These are phyloP conservation scores for Brassica carinata DNA, from an alignment of 345 rosid genomes.

Conservation along the genomic window DNA sequence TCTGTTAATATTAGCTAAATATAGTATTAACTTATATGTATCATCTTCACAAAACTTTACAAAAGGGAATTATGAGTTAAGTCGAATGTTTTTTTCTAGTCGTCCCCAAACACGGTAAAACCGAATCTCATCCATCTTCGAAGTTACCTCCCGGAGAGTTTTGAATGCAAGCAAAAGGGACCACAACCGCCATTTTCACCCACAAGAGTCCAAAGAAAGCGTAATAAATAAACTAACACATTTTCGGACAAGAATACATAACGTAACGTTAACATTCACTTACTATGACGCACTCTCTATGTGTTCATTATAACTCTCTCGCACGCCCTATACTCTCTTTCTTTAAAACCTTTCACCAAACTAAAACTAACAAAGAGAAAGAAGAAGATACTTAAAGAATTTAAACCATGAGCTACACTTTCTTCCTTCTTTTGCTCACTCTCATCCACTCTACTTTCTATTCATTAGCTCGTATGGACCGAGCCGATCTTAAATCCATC, in stretches of 20 bases:
- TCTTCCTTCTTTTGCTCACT: constrained; percentile 27
- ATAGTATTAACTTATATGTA: too few species aligned
- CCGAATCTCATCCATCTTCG: not conserved
- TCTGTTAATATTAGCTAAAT: too few species aligned
- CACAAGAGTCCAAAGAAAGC: constrained; percentile 29
- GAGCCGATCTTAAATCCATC: constrained; percentile 51
- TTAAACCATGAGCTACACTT: constrained; percentile 27
- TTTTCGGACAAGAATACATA: constrained; percentile 35
- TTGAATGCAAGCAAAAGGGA: constrained; percentile 16
- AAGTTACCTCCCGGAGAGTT: not conserved
- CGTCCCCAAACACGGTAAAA: too few species aligned
- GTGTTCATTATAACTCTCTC: constrained; percentile 26
- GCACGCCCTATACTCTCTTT: constrained; percentile 19
- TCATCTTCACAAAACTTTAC: too few species aligned
- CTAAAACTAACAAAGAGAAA: constrained; percentile 7
- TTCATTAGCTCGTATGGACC: constrained; percentile 26
- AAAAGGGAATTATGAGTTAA: too few species aligned
- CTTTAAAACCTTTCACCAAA: constrained; percentile 10
- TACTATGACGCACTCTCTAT: constrained; percentile 28
- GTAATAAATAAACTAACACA: constrained; percentile 40
- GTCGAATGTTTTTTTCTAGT: too few species aligned
- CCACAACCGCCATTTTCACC: constrained; percentile 39
- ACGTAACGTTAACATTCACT: constrained; percentile 42
- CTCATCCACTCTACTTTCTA: constrained; percentile 32
- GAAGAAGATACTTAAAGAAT: not conserved